Evolutionary conservation across 148 eudicot genomes (phyloP), one percentile per base, ranked within the genome.

Genomic region (Rhododendron williamsianum): DNA sequence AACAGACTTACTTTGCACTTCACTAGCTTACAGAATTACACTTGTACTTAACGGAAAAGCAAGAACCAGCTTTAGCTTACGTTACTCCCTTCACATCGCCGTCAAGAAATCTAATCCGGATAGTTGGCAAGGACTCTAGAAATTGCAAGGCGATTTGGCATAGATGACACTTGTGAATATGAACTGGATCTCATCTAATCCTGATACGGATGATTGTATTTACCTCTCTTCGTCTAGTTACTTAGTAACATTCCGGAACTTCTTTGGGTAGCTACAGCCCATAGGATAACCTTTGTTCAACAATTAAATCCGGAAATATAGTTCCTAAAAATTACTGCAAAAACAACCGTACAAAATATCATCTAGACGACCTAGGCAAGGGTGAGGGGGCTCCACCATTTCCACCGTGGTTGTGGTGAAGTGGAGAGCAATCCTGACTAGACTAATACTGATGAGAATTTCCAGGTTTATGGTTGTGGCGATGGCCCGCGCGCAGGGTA

Each of bases 181-280:
- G 96, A 92, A 52, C 89, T 27, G 36, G 73, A 33, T 33, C 35
- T 33, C 35, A 33, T 30, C 38, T 78, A 92, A 93, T 89, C 95
- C 91, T 80, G 99, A 96, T 83, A 84, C 95, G 87, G 96, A 93
- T 87, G 99, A 96, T 85, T 96, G 98, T 84, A 80, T 94, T 13
- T 97, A 96, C 79, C 56, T 51, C 4, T 51, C 56, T 38, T 38
- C 41, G 0, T 38, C 41, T 5, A 11, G 56, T 88, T 96, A 13
- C 23, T 58, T 58, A 58, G 65, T 0, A 19, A 19, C n/a, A 58
- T 19, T 58, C 65, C 18, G 65, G 65, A 58, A 58, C n/a, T 58
- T 58, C 65, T 58, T 58, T 58, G n/a, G 65, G 23, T 19, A 58
- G n/a, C 65, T 58, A 58, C 23, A 58, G 65, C 65, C n/a, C 65